These are phyloP conservation scores for Zygosaccharomyces rouxii DNA, from an alignment of 805 yeast genomes.

Conservation along the genomic window DNA sequence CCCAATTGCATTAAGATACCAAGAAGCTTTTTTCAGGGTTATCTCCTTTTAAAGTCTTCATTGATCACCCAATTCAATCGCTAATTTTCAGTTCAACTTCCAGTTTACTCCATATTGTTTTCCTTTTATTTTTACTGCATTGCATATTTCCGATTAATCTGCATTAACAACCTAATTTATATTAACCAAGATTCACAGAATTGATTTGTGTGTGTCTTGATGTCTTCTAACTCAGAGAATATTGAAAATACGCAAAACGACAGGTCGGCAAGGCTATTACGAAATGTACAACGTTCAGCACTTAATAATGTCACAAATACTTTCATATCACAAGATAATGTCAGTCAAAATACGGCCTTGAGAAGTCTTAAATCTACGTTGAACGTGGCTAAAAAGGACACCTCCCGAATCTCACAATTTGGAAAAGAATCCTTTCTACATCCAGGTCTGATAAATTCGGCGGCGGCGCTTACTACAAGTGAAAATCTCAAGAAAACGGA, in stretches of 20 bases:
- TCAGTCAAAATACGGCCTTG: conserved; percentile 15
- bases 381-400: conserved; percentile 18
- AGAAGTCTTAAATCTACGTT: conserved; percentile 21
- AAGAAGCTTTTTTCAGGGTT: not conserved
- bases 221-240: conserved; percentile 18
- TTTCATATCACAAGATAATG: conserved; percentile 24
- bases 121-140: not conserved
- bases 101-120: conserved; percentile 1
- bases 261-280: conserved; percentile 21
- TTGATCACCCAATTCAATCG: not conserved
- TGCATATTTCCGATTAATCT: conserved; percentile 1
- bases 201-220: conserved; percentile 8
- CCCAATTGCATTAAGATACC: conserved; percentile 4
- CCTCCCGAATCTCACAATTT: conserved; percentile 18
- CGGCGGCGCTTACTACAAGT: conserved; percentile 12
- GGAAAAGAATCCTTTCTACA: conserved; percentile 13
- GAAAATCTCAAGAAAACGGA: conserved; percentile 26
- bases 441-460: conserved; percentile 7
- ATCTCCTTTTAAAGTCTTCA: not conserved
- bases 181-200: not conserved
- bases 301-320: conserved; percentile 36
- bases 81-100: not conserved
- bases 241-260: conserved; percentile 22
- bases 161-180: not conserved
- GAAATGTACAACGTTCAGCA: conserved; percentile 32